Conservation (phyloP, 108 stramenopile species). For the Hondaea fermentalgiana region DNA sequence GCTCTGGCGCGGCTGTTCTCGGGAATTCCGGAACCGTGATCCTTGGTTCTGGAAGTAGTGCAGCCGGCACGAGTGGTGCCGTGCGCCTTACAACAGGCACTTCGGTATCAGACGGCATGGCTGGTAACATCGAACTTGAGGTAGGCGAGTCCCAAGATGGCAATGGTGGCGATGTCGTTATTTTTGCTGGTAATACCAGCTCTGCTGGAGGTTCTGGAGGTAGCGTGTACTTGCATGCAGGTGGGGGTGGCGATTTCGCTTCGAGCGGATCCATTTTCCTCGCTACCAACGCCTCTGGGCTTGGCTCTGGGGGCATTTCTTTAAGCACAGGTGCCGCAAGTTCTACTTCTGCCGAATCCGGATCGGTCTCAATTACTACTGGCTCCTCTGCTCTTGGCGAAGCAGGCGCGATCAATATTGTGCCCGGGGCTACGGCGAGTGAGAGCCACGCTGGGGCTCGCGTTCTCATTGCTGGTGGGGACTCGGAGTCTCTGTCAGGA, state of each 20-base stretch:
- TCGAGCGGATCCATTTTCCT: neutral
- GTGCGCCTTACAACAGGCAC: neutral
- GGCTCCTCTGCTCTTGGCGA: neutral
- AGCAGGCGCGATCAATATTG: slow-evolving; percentile 17
- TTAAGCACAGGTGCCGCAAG: neutral
- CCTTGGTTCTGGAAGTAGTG: neutral
- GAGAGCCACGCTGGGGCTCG: slow-evolving; percentile 17
- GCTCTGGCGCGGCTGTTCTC: neutral
- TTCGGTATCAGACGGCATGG: neutral
- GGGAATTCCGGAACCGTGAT: neutral
- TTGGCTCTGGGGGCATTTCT: neutral
- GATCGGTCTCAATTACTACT: neutral
- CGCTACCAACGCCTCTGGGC: neutral
- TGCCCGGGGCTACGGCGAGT: neutral
- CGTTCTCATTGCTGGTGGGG: slow-evolving; percentile 26
- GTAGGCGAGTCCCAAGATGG: neutral
- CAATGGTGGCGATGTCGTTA: neutral
- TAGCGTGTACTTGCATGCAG: neutral
- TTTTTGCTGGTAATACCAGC: neutral
- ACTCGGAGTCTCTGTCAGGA: slow-evolving; percentile 14
- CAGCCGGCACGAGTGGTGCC: neutral
- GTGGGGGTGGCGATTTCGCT: neutral
- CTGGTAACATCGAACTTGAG: neutral
- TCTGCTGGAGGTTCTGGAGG: neutral
- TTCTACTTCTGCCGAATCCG: neutral